These are phyloP conservation scores for Cercospora zeae-maydis DNA, from an alignment of 2,329 filamentous ascomycete species.

Conservation along the genomic window DNA sequence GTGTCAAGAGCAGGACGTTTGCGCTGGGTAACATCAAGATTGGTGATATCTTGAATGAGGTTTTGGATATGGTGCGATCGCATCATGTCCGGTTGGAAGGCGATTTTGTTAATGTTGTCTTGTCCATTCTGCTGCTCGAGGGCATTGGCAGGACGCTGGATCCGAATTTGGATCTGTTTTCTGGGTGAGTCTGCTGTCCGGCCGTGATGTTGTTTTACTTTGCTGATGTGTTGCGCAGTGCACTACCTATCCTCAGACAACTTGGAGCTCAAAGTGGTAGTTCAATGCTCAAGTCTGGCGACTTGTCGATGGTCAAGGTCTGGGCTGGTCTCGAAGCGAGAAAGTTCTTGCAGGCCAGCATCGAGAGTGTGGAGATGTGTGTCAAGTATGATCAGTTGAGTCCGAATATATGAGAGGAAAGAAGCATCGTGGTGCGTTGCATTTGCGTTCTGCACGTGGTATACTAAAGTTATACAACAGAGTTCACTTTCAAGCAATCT, in stretches of 20 bases:
- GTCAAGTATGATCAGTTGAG: slow-evolving; percentile 88
- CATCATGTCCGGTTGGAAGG: slow-evolving; percentile 95
- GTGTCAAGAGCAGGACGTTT: slow-evolving; percentile 85
- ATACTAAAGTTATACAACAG: not conserved
- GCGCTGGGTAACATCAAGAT: slow-evolving; percentile 94
- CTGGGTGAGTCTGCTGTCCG: slow-evolving; percentile 49
- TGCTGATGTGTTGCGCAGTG: slow-evolving; percentile 48
- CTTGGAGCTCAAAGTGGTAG: slow-evolving; percentile 74
- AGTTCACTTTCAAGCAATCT: not conserved
- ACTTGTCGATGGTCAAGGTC: slow-evolving; percentile 71
- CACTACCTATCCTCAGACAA: slow-evolving; percentile 84
- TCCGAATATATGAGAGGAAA: slow-evolving; percentile 65
- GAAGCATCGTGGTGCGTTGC: not conserved
- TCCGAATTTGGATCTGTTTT: slow-evolving; percentile 81
- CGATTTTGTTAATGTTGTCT: slow-evolving; percentile 96
- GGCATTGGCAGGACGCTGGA: slow-evolving; percentile 87
- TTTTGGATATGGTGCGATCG: slow-evolving; percentile 81
- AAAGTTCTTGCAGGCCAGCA: slow-evolving; percentile 82
- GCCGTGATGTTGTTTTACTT: not conserved
- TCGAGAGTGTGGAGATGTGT: slow-evolving; percentile 83
- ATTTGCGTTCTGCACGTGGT: not conserved
- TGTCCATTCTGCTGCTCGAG: slow-evolving; percentile 88
- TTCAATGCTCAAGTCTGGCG: slow-evolving; percentile 47
- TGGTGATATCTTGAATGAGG: slow-evolving; percentile 87
- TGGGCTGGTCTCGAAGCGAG: slow-evolving; percentile 90